These are phyloP conservation scores for Aristolochia fimbriata DNA, from an alignment of 164 flowering plant genomes.

Conservation along the genomic window DNA sequence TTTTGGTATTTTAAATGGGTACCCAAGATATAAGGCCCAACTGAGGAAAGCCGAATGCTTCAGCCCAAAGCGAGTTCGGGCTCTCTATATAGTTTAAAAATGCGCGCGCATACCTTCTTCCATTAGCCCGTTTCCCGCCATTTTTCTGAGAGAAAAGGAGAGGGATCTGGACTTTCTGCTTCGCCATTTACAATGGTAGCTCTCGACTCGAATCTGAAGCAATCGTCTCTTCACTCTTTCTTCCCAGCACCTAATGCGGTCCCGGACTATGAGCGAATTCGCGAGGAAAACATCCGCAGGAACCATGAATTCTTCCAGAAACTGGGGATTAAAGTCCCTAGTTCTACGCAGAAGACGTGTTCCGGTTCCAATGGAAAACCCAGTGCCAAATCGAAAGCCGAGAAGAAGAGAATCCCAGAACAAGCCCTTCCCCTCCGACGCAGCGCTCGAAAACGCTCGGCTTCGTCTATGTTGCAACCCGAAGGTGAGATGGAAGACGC, in stretches of 20 bases:
- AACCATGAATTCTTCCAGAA: conserved; percentile 7
- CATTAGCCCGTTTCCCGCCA: too few species aligned
- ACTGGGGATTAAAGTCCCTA: neutral
- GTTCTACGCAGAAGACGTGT: too few species aligned
- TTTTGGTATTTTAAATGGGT: too few species aligned
- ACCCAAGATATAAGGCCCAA: too few species aligned
- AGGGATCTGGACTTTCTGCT: too few species aligned
- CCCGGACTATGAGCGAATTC: conserved; percentile 6
- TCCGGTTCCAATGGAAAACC: neutral
- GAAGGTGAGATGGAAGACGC: neutral
- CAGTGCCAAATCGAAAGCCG: neutral
- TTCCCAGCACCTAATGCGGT: neutral
- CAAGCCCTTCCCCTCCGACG: conserved; percentile 5
- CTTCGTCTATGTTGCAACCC: neutral
- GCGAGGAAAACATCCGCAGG: conserved; percentile 6
- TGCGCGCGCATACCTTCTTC: too few species aligned
- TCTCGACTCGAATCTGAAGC: neutral
- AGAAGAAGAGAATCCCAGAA: too few species aligned
- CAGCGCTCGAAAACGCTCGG: conserved; percentile 6
- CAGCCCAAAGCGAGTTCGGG: too few species aligned
- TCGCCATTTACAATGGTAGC: too few species aligned
- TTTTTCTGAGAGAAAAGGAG: too few species aligned
- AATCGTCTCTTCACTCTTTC: conserved; percentile 6
- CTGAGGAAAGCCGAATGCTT: too few species aligned
- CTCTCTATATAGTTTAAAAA: too few species aligned